A percentile compares a stretch with the other conserved stretches of the same genome.
Conservation (phyloP, 345 rosid species). For the Salix udensis region DNA sequence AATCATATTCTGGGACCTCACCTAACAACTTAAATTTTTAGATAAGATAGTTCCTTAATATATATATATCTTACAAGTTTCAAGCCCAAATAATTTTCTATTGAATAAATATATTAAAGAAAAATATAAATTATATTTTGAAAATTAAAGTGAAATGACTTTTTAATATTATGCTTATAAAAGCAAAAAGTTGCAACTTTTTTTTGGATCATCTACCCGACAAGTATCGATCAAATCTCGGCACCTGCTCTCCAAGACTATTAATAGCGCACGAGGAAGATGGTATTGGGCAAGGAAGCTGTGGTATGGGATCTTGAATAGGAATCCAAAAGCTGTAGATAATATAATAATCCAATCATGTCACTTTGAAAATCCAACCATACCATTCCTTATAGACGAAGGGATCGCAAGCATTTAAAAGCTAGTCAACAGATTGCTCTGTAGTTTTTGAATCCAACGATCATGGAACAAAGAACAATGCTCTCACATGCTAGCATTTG, state of each 20-base stretch:
- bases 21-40: too few relatives aligned
- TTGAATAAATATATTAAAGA: too few relatives aligned
- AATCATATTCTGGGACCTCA: accelerated
- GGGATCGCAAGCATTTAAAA: background rate
- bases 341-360: background rate
- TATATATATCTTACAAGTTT: too few relatives aligned
- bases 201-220: background rate
- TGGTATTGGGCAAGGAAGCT: background rate
- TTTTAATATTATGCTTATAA: too few relatives aligned
- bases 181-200: background rate
- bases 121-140: too few relatives aligned
- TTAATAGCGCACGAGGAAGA: background rate
- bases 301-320: background rate
- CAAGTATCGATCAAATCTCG: background rate
- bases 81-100: too few relatives aligned
- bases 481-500: background rate
- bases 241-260: background rate
- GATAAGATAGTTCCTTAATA: accelerated
- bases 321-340: background rate
- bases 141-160: too few relatives aligned
- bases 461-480: background rate
- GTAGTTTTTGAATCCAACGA: background rate
- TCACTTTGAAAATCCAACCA: background rate
- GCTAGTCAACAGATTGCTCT: background rate
- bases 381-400: background rate